Evolutionary conservation across 805 yeast genomes (phyloP), one percentile per base, ranked within the genome.

Genomic region (Torulaspora maleeae): DNA sequence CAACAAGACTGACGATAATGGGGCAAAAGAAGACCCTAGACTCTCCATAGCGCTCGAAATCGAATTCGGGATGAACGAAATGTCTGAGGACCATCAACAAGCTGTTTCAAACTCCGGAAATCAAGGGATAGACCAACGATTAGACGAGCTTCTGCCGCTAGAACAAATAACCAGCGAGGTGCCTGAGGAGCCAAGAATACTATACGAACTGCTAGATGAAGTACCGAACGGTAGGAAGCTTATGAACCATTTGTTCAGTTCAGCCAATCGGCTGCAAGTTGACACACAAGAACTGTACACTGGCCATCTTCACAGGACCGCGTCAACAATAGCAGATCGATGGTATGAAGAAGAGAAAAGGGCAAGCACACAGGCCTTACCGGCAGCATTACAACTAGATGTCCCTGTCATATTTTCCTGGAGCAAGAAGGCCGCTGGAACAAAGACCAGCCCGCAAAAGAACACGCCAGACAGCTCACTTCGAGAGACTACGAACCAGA

Each of bases 371-470:
- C 48, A 43, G 15, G 37, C 38, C 9, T 38, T 46, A 15, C 33
- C 59, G 2, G 46, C 53, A 10, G 42, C 52, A 5, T 43, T 58
- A 16, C 56, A 45, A 13, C 38, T 50, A 7, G 67, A 60, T 12
- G 40, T 58, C 1, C 62, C 64, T 2, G 59, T 60, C 2, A 44
- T 52, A n/a, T 62, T 62, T 46, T 48, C 60, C 9, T 62, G 67
- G 67, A 60, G 64, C 27, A 50, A 55, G 35, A 49, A 54, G 36
- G 47, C 45, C 9, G 20, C 34, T 5, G 41, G 25, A 13, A 27
- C 27, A 1, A 49, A 32, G 19, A 41, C 25, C 19, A 27, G 34
- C 5, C 13, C 36, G 2, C 27, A 42, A 9, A 10, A n/a, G 10
- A n/a, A 32, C 36, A 24, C 25, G 4, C 22, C 38, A 17, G 19